phyloP scores from a whole-genome alignment of 306 rosid genomes.

The Lathyrus tuberosus region DNA sequence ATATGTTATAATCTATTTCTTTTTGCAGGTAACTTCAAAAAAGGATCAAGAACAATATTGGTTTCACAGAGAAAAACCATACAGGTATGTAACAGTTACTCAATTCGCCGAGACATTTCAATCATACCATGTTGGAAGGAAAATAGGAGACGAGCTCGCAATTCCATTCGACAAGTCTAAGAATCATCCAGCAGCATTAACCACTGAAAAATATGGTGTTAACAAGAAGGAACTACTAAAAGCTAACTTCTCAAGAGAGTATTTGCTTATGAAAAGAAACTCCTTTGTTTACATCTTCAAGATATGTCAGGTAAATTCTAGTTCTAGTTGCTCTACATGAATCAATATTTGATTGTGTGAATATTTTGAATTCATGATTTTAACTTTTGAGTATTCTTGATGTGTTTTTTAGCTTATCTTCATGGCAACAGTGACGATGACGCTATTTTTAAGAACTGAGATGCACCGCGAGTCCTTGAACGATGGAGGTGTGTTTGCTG shows the following conservation, averaged over 20 bases:
- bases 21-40: conserved; percentile 43
- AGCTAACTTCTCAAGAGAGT: conserved; percentile 51
- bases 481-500: conserved; percentile 53
- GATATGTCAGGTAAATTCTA: conserved; percentile 40
- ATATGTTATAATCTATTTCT: background rate
- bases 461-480: conserved; percentile 46
- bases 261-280: conserved; percentile 54
- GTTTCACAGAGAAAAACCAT: conserved; percentile 43
- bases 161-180: conserved; percentile 47
- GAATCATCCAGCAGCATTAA: conserved; percentile 55
- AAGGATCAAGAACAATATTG: conserved; percentile 62
- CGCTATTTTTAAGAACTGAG: conserved; percentile 64
- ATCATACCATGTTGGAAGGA: conserved; percentile 48
- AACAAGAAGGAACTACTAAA: conserved; percentile 46
- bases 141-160: conserved; percentile 39
- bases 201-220: conserved; percentile 43
- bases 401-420: conserved; percentile 45
- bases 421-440: conserved; percentile 56
- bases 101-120: conserved; percentile 50
- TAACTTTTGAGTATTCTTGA: background rate
- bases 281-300: conserved; percentile 50
- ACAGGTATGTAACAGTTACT: conserved; percentile 46
- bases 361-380: background rate
- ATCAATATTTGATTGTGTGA: background rate
- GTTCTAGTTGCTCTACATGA: background rate